Evolutionary conservation across 139 green algal species (phyloP), one percentile per base, ranked within the genome.

Genomic region (Mesostigma viride): DNA sequence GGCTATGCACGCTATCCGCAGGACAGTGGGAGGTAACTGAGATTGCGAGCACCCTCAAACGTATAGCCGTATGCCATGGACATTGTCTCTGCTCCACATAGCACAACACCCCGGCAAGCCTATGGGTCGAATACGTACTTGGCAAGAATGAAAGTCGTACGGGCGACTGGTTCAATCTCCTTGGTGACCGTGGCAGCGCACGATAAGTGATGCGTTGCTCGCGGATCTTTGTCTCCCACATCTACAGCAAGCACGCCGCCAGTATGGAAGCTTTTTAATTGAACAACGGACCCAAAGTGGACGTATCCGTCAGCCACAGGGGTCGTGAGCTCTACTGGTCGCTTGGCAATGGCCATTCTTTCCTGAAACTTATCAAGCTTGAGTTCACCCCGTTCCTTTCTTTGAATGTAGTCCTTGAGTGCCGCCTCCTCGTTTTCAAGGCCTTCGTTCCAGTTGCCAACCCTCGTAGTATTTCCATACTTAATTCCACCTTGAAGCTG

Each of bases 401-500:
- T 65, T 3, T 20, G 4, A 5, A 69, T n/a, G 63, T 69, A 69
- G 26, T 69, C 63, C 63, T 69, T 24, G 17, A 27, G 51, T 4
- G 24, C 17, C 4, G n/a, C n/a, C 59, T 74, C 36, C 35, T 79
- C 70, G 11, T 83, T 64, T 44, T 85, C 82, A 3, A 79, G 26
- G 22, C 88, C 84, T 57, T 89, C 84, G 6, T 71, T 77, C 76
- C 78, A 89, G 60, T 89, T 89, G 0, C 82, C 84, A 35, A 89
- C 73, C 4, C 85, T 51, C 2, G 31, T 51, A 1, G 24, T 40
- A 1, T 63, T 24, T 35, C 40, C 53, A 60, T 74, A 86, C 22
- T 62, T 69, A 0, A 31, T 45, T 31, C 58, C 67, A 2, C 76
- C 76, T 51, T 82, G 74, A 3, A 71, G 72, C 73, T 81, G 75